phyloP scores from a whole-genome alignment of 2,329 filamentous ascomycete species.

The Pseudogymnoascus verrucosus region DNA sequence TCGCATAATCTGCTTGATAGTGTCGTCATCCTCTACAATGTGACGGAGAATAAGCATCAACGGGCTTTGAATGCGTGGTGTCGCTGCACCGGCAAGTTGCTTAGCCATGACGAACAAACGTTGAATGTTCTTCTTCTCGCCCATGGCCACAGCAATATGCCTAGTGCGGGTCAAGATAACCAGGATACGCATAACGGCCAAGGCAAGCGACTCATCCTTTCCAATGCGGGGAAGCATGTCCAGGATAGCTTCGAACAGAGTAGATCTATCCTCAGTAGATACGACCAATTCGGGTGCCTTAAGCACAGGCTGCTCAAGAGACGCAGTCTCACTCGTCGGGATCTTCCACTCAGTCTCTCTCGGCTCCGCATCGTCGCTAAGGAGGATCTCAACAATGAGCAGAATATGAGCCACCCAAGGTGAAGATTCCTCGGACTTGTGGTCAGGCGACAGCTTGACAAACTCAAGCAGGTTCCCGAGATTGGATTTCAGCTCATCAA shows the following conservation, averaged over 20 bases:
- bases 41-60: conserved; percentile 78
- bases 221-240: conserved; percentile 78
- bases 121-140: conserved; percentile 83
- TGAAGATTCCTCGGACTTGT: conserved; percentile 68
- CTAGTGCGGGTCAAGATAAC: conserved; percentile 81
- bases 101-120: conserved; percentile 92
- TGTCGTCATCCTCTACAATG: conserved; percentile 88
- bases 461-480: conserved; percentile 71
- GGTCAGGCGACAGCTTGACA: conserved; percentile 60
- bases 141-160: conserved; percentile 64
- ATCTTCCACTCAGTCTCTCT: conserved; percentile 62
- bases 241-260: conserved; percentile 69
- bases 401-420: conserved; percentile 90
- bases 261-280: conserved; percentile 54
- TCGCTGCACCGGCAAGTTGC: conserved; percentile 73
- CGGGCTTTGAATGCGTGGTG: conserved; percentile 59
- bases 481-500: conserved; percentile 67
- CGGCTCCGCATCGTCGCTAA: conserved; percentile 84
- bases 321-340: conserved; percentile 43
- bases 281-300: conserved; percentile 55
- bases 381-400: conserved; percentile 78
- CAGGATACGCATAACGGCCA: conserved; percentile 74
- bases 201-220: conserved; percentile 76
- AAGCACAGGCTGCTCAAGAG: conserved; percentile 47
- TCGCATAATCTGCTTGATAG: conserved; percentile 83